These are phyloP conservation scores for Houttuynia cordata DNA, from an alignment of 164 flowering plant genomes.

Conservation along the genomic window DNA sequence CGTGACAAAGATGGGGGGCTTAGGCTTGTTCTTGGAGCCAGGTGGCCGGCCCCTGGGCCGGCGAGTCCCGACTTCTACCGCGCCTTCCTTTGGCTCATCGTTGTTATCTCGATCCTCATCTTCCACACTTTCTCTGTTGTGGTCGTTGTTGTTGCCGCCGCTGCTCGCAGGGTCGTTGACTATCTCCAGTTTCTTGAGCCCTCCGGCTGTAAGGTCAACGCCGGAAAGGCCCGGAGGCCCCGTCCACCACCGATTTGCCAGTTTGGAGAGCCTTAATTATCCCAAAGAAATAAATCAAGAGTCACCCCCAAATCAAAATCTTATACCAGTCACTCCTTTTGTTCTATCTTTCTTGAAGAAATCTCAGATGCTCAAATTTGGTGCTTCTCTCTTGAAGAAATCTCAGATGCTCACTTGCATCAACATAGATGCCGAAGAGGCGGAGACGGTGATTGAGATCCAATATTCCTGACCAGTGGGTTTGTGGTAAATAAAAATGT, in stretches of 20 bases:
- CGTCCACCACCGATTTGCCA: conserved; percentile 71
- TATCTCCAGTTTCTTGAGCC: conserved; percentile 16
- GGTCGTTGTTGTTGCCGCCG: background rate
- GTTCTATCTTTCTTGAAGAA: no score
- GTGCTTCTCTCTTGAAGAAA: no score
- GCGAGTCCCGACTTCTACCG: conserved; percentile 43
- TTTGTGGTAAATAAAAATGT: no score
- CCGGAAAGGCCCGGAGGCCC: conserved; percentile 44
- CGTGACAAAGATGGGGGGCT: conserved; percentile 75
- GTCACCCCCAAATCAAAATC: background rate
- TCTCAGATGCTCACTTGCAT: no score
- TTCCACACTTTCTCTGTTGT: conserved; percentile 5
- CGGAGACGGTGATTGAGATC: no score
- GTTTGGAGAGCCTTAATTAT: conserved; percentile 2
- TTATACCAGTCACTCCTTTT: no score
- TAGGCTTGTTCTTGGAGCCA: conserved; percentile 82
- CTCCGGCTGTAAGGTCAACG: conserved; percentile 18
- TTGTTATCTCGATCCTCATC: conserved; percentile 33
- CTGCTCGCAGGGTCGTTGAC: conserved; percentile 1
- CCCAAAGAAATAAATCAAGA: background rate
- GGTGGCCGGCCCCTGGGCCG: conserved; percentile 71
- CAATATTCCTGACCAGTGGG: no score
- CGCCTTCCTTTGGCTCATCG: conserved; percentile 62
- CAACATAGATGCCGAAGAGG: no score
- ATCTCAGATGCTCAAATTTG: no score